Evolutionary conservation across 192 early-diverging fungal genomes (phyloP).

Genomic region (Backusella tuberculispora): DNA sequence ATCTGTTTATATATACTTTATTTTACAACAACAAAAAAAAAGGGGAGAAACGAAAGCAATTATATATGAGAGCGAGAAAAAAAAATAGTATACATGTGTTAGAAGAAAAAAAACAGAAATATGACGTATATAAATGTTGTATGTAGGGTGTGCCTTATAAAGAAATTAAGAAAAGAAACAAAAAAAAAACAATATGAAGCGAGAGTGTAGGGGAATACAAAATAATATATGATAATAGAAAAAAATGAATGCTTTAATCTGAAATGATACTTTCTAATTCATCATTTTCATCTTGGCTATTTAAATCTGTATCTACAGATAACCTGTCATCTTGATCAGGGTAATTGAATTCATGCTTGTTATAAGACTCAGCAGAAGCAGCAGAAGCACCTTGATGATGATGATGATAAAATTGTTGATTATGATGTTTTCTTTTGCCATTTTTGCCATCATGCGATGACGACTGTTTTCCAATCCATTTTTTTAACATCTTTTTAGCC

Average conservation of each 20-base stretch:
- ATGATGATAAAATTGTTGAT: background rate
- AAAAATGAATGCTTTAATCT: constrained; percentile 12
- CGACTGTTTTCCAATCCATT: constrained; percentile 39
- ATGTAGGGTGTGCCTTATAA: background rate
- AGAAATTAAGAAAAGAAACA: background rate
- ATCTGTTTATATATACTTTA: background rate
- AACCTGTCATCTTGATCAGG: constrained; percentile 24
- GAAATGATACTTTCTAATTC: constrained; percentile 30
- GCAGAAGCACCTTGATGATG: background rate
- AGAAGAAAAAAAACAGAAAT: background rate
- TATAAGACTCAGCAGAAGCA: background rate
- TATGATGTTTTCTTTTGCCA: background rate
- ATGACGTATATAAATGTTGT: constrained; percentile 18
- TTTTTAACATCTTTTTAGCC: constrained; percentile 58
- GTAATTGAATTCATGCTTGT: constrained; percentile 15
- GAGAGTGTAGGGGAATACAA: background rate
- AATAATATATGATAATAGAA: background rate
- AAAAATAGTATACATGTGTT: constrained; percentile 11
- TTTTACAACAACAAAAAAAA: constrained; percentile 5
- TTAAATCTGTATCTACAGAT: background rate
- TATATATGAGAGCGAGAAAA: background rate
- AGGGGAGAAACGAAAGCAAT: constrained; percentile 2
- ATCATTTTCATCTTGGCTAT: constrained; percentile 19
- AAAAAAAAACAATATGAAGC: background rate
- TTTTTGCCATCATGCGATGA: background rate